phyloP scores from a whole-genome alignment of 2,329 filamentous ascomycete genomes.

The Orbilia javanica region DNA sequence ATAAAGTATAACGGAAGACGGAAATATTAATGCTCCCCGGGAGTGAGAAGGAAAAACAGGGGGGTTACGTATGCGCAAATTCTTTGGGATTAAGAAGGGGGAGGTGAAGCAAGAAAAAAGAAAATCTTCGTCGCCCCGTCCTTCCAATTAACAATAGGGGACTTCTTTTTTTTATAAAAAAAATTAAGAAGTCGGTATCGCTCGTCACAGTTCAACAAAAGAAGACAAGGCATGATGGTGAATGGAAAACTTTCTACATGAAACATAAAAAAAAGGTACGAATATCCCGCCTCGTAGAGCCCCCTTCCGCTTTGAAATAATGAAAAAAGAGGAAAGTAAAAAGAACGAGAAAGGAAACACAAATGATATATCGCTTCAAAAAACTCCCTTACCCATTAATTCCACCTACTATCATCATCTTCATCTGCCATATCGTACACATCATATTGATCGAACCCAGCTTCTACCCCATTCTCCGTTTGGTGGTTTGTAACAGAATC shows the following conservation, averaged over 20 bases:
- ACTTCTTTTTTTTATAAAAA: not conserved
- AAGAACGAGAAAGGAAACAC: not conserved
- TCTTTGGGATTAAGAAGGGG: too few species aligned
- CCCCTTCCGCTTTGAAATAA: not conserved
- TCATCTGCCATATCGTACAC: slow-evolving; percentile 57
- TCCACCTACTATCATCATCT: slow-evolving; percentile 47
- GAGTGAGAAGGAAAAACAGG: too few species aligned
- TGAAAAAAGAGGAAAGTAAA: slow-evolving; percentile 6
- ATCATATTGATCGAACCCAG: slow-evolving; percentile 42
- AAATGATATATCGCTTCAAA: not conserved
- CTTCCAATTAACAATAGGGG: not conserved
- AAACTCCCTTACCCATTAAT: slow-evolving; percentile 24
- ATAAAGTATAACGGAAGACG: too few species aligned
- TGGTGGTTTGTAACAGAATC: slow-evolving; percentile 4
- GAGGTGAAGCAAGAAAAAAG: not conserved
- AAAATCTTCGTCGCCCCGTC: not conserved
- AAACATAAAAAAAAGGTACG: not conserved
- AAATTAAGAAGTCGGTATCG: not conserved
- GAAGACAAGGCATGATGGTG: too few species aligned
- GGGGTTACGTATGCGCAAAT: too few species aligned
- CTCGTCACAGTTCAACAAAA: not conserved
- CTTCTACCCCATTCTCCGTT: not conserved
- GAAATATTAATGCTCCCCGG: too few species aligned
- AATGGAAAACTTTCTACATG: slow-evolving; percentile 15
- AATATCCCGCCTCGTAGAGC: not conserved